These are phyloP conservation scores for Medicago truncatula DNA, from an alignment of 306 rosid genomes.

Conservation along the genomic window DNA sequence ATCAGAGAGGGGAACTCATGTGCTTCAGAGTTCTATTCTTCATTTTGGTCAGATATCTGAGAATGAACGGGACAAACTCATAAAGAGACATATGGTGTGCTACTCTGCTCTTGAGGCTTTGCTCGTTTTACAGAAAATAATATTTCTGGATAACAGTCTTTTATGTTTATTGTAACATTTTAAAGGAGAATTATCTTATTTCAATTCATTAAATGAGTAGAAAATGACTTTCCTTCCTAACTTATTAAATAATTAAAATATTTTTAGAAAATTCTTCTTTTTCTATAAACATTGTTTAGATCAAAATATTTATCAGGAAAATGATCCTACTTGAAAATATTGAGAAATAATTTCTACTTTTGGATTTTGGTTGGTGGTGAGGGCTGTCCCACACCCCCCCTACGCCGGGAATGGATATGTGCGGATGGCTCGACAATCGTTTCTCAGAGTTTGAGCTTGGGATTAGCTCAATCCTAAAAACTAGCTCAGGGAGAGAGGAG, in stretches of 20 bases:
- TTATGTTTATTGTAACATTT: slow-evolving; percentile 22
- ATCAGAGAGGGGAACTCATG: slow-evolving; percentile 66
- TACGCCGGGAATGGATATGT: background rate
- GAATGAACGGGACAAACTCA: slow-evolving; percentile 78
- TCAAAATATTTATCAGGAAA: slow-evolving; percentile 15
- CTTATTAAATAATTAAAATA: background rate
- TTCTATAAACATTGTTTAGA: slow-evolving; percentile 20
- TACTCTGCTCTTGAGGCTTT: slow-evolving; percentile 33
- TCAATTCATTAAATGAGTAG: slow-evolving; percentile 10
- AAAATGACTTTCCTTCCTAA: slow-evolving; percentile 14
- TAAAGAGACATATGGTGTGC: slow-evolving; percentile 85
- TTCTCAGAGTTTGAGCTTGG: background rate
- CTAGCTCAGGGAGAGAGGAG: background rate
- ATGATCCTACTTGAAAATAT: background rate
- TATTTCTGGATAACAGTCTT: slow-evolving; percentile 7
- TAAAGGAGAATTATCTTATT: slow-evolving; percentile 16
- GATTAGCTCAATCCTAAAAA: background rate
- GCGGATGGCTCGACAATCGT: background rate
- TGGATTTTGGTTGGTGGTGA: slow-evolving; percentile 11
- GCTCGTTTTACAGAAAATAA: slow-evolving; percentile 6
- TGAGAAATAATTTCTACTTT: background rate
- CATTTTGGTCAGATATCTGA: slow-evolving; percentile 77
- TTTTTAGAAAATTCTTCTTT: slow-evolving; percentile 12
- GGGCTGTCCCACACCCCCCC: background rate
- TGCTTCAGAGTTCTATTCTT: slow-evolving; percentile 80